Evolutionary conservation across 1,284 basidiomycete species (phyloP).

Genomic region (Wolfiporia cocos): DNA sequence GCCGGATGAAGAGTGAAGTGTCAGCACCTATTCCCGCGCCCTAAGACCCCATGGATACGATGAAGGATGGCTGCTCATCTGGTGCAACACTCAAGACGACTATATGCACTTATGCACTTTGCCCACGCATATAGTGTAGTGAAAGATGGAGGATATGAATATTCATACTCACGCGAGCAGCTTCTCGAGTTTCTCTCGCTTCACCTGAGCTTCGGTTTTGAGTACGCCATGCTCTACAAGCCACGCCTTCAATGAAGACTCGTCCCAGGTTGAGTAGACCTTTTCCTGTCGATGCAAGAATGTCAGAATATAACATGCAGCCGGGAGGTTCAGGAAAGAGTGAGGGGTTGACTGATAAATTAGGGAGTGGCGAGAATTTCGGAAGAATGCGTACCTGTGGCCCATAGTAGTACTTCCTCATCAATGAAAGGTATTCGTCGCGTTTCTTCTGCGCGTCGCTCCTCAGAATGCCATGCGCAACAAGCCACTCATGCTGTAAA

Average conservation of each 20-base stretch:
- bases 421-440: slow-evolving; percentile 61
- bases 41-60: too few relatives aligned
- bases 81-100: too few relatives aligned
- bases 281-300: too few relatives aligned
- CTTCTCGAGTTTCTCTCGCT: slow-evolving; percentile 73
- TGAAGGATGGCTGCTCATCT: too few relatives aligned
- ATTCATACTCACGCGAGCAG: slow-evolving; percentile 55
- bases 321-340: too few relatives aligned
- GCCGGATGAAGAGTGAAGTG: too few relatives aligned
- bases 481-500: slow-evolving; percentile 85
- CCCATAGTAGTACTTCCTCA: slow-evolving; percentile 79
- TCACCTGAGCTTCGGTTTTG: slow-evolving; percentile 65
- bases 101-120: not conserved
- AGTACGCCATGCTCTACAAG: slow-evolving; percentile 64
- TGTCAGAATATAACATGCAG: too few relatives aligned
- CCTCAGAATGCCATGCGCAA: slow-evolving; percentile 67
- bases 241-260: slow-evolving; percentile 64
- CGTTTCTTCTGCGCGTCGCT: slow-evolving; percentile 56
- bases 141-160: too few relatives aligned
- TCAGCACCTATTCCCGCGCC: too few relatives aligned
- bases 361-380: not conserved
- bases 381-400: slow-evolving; percentile 25
- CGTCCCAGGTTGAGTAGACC: slow-evolving; percentile 69
- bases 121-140: not conserved
- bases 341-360: slow-evolving; percentile 10